Percentiles rank a stretch among this genome's conserved stretches.
Conservation (phyloP, 2,329 filamentous ascomycete genomes). For the Chaetomiaceae sp. region DNA sequence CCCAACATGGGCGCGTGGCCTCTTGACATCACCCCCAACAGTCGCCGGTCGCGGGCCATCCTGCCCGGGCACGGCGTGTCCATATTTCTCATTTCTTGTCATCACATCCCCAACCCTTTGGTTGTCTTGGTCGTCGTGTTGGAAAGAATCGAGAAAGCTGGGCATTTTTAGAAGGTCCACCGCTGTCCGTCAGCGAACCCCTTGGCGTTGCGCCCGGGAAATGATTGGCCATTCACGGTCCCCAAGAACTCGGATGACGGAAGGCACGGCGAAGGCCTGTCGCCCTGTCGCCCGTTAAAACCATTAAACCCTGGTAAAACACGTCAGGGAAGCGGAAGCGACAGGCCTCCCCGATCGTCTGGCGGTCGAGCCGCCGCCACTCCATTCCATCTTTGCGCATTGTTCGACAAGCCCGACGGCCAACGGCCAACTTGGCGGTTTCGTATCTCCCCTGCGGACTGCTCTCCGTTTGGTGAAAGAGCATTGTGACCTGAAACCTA, state of each 20-base stretch:
- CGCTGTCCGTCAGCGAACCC: background rate
- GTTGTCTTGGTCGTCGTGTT: background rate
- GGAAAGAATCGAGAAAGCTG: background rate
- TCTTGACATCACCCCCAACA: too few species aligned
- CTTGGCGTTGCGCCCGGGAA: conserved; percentile 6
- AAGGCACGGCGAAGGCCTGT: conserved; percentile 8
- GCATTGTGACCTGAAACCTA: conserved; percentile 6
- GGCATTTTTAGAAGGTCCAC: conserved; percentile 10
- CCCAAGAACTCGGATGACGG: conserved; percentile 16
- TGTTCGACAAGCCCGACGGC: too few species aligned
- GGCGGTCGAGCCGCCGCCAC: background rate
- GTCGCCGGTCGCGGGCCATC: too few species aligned
- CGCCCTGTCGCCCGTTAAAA: conserved; percentile 2
- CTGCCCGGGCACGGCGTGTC: too few species aligned
- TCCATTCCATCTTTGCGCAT: background rate
- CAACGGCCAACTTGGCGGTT: background rate
- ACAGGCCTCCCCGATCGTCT: conserved; percentile 3
- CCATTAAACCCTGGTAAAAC: conserved; percentile 3
- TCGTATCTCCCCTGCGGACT: background rate
- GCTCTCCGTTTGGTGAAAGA: background rate
- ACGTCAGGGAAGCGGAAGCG: conserved; percentile 7
- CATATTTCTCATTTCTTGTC: too few species aligned
- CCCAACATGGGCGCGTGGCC: too few species aligned
- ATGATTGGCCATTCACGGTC: conserved; percentile 13
- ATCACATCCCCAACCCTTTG: background rate